These are phyloP conservation scores for Vinca major DNA, from an alignment of 305 asterid species.

Conservation along the genomic window DNA sequence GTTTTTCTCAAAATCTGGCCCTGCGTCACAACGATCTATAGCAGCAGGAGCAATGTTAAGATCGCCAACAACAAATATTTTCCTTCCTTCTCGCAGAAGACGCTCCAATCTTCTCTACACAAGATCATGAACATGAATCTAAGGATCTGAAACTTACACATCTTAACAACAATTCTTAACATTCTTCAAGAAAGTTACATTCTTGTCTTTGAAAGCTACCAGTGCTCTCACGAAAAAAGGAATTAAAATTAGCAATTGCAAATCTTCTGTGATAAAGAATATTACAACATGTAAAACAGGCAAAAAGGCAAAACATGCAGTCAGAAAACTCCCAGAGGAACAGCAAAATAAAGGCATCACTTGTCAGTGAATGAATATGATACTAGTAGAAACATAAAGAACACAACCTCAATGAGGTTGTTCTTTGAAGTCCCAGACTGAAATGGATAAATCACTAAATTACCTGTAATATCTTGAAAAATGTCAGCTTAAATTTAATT, in stretches of 20 bases:
- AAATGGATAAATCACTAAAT: conserved; percentile 13
- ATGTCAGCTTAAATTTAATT: conserved; percentile 56
- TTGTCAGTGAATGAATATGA: not conserved
- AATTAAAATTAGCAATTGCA: not conserved
- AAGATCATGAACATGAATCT: conserved; percentile 31
- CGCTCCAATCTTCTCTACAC: conserved; percentile 84
- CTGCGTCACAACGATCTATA: conserved; percentile 87
- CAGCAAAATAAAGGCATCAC: not conserved
- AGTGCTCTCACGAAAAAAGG: not conserved
- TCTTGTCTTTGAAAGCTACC: not conserved
- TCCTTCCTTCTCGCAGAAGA: conserved; percentile 57
- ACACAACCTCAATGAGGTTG: not conserved
- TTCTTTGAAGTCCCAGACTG: not conserved
- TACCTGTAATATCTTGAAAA: conserved; percentile 74
- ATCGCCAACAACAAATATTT: conserved; percentile 81
- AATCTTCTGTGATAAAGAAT: not conserved
- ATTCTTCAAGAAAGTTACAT: not conserved
- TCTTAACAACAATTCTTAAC: not conserved
- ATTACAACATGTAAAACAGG: not conserved
- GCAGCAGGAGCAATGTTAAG: conserved; percentile 80
- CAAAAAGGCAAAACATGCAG: not conserved
- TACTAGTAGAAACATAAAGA: not conserved
- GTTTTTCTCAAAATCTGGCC: conserved; percentile 76
- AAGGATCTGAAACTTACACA: conserved; percentile 15
- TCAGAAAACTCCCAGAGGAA: not conserved